phyloP scores from a whole-genome alignment of 345 rosid genomes.

The Geranium brycei region DNA sequence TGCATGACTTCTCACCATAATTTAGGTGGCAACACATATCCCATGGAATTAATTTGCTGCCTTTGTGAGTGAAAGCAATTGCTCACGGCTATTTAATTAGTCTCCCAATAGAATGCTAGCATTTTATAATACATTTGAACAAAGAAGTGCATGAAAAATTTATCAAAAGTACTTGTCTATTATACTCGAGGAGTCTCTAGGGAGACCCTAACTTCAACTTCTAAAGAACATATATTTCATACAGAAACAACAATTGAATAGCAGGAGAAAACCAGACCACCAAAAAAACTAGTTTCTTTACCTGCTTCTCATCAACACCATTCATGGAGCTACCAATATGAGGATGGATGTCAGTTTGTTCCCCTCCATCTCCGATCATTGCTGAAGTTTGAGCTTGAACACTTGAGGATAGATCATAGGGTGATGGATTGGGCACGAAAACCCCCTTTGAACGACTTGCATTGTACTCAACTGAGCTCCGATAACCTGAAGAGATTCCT shows the following conservation, averaged over 20 bases:
- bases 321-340: constrained; percentile 20
- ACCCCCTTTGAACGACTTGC: constrained; percentile 65
- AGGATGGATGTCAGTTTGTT: constrained; percentile 34
- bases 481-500: constrained; percentile 49
- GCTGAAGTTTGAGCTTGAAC: constrained; percentile 40
- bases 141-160: too few species aligned
- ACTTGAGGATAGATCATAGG: constrained; percentile 42
- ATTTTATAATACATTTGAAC: too few species aligned
- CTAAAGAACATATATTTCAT: neutral
- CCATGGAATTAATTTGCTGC: too few species aligned
- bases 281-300: constrained; percentile 7
- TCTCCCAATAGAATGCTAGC: too few species aligned
- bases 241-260: neutral
- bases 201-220: too few species aligned
- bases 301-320: constrained; percentile 17
- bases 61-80: too few species aligned
- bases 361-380: constrained; percentile 42
- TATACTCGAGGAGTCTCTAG: too few species aligned
- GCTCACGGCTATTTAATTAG: too few species aligned
- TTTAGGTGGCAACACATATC: too few species aligned
- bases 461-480: constrained; percentile 53
- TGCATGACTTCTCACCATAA: too few species aligned
- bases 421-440: constrained; percentile 49
- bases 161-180: too few species aligned
- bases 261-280: neutral